These are phyloP conservation scores for Camellia oleifera DNA, from an alignment of 179 eudicot species.

Conservation along the genomic window DNA sequence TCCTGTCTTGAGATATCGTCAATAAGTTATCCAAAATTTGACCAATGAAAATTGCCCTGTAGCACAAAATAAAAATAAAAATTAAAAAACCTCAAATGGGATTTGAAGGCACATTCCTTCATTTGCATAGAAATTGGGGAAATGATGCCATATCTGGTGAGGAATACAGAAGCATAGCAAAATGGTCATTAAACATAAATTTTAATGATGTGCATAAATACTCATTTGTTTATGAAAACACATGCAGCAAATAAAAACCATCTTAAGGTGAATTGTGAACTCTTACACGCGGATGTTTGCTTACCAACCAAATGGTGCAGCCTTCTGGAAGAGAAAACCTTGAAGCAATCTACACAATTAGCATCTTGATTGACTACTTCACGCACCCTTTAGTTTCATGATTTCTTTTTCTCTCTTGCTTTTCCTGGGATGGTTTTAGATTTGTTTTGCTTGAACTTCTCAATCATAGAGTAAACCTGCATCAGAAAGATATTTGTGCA, in stretches of 20 bases:
- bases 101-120: background rate
- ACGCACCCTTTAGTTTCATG: background rate
- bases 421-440: slow-evolving; percentile 28
- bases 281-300: background rate
- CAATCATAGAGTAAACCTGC: slow-evolving; percentile 84
- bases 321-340: background rate
- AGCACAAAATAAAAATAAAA: background rate
- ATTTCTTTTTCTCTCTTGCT: slow-evolving; percentile 14
- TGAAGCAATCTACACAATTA: background rate
- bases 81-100: background rate
- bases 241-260: background rate
- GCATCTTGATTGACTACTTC: background rate
- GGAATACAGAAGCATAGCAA: background rate
- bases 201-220: background rate
- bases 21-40: background rate
- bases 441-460: slow-evolving; percentile 54
- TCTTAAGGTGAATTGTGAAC: background rate
- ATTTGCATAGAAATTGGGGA: slow-evolving; percentile 8
- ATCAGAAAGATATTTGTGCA: slow-evolving; percentile 16
- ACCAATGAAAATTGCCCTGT: background rate
- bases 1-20: background rate
- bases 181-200: background rate
- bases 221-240: background rate
- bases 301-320: slow-evolving; percentile 8
- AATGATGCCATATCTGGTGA: background rate